phyloP scores from a whole-genome alignment of 768 basidiomycete genomes.

The Auricularia sp. region DNA sequence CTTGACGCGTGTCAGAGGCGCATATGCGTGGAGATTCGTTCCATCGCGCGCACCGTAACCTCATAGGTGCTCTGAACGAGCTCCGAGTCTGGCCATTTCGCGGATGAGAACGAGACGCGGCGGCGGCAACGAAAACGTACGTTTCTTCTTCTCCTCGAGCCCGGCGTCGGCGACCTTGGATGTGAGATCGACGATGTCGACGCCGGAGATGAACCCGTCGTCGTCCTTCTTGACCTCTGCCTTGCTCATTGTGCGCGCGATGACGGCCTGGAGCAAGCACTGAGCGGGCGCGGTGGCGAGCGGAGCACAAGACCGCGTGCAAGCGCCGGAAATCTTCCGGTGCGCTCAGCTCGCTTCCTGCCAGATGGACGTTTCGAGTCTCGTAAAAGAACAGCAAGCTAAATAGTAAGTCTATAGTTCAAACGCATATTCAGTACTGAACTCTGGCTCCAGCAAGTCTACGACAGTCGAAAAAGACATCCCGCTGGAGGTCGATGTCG shows the following conservation, averaged over 20 bases:
- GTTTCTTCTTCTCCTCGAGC: neutral
- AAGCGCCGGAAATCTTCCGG: neutral
- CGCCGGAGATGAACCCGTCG: neutral
- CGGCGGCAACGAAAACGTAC: neutral
- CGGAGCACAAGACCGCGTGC: neutral
- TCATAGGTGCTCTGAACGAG: slow-evolving; percentile 75
- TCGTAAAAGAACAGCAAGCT: slow-evolving; percentile 62
- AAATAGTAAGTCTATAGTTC: slow-evolving; percentile 48
- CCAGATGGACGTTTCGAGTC: slow-evolving; percentile 71
- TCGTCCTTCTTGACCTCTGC: neutral
- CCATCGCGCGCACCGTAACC: slow-evolving; percentile 48
- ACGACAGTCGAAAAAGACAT: slow-evolving; percentile 68
- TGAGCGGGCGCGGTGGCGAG: neutral
- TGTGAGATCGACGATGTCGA: slow-evolving; percentile 1
- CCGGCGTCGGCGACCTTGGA: neutral
- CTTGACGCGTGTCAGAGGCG: slow-evolving; percentile 27
- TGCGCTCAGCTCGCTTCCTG: neutral
- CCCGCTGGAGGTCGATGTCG: slow-evolving; percentile 72
- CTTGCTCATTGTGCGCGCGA: neutral
- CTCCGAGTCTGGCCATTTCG: slow-evolving; percentile 32
- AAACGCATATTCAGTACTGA: neutral
- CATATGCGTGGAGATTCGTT: neutral
- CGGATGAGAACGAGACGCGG: neutral
- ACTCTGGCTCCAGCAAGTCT: slow-evolving; percentile 42
- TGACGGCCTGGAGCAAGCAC: neutral